Evolutionary conservation across 2,329 filamentous ascomycete genomes (phyloP).

Genomic region (Exophiala xenobiotica): DNA sequence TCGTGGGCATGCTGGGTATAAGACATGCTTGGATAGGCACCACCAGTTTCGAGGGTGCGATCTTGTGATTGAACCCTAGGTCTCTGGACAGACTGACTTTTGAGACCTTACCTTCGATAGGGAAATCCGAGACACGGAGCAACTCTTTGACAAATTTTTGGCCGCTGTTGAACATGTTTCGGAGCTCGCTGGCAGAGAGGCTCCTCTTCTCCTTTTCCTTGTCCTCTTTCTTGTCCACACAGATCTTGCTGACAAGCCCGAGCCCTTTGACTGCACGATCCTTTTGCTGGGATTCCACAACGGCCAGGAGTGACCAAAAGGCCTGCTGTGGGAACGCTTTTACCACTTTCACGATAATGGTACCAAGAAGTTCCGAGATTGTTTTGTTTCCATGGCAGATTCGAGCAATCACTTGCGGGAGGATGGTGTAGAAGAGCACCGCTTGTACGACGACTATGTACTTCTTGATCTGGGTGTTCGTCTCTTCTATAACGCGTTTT

Average conservation of each 20-base stretch:
- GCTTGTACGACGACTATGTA: slow-evolving; percentile 61
- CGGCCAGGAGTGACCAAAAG: slow-evolving; percentile 84
- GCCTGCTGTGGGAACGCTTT: slow-evolving; percentile 84
- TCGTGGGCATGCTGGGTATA: slow-evolving; percentile 72
- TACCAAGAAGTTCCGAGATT: slow-evolving; percentile 73
- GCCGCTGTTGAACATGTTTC: slow-evolving; percentile 69
- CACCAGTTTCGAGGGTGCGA: slow-evolving; percentile 78
- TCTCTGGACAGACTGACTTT: slow-evolving; percentile 74
- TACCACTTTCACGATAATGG: slow-evolving; percentile 84
- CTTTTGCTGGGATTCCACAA: slow-evolving; percentile 75
- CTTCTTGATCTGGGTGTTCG: slow-evolving; percentile 76
- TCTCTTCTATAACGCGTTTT: slow-evolving; percentile 63
- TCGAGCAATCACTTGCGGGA: slow-evolving; percentile 93
- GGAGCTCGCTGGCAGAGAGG: slow-evolving; percentile 58
- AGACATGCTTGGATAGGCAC: slow-evolving; percentile 85
- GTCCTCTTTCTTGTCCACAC: slow-evolving; percentile 38
- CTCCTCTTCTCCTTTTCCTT: slow-evolving; percentile 49
- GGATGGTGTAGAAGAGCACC: slow-evolving; percentile 56
- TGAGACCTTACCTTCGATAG: slow-evolving; percentile 68
- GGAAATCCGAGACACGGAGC: slow-evolving; percentile 74
- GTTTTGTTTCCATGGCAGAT: slow-evolving; percentile 81
- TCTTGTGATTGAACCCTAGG: slow-evolving; percentile 79
- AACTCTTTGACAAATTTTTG: slow-evolving; percentile 82
- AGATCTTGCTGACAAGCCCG: slow-evolving; percentile 42
- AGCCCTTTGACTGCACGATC: slow-evolving; percentile 62